Evolutionary conservation across 2,329 filamentous ascomycete genomes (phyloP).

Genomic region (Dactylellina leptospora): DNA sequence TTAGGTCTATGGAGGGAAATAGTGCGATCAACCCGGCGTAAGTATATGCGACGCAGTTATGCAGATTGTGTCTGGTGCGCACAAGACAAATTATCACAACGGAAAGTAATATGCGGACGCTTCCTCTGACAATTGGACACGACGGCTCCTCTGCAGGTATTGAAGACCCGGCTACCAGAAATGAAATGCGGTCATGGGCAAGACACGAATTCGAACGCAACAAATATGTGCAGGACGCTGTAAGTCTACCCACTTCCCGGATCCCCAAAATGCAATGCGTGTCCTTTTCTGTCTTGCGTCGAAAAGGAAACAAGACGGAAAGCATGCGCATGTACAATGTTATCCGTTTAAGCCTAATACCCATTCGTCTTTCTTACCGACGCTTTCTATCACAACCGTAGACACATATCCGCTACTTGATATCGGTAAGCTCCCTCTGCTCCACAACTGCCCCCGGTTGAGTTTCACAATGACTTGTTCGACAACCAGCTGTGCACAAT

Average conservation of each 20-base stretch:
- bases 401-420: slow-evolving; percentile 53
- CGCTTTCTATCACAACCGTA: slow-evolving; percentile 7
- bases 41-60: slow-evolving; percentile 10
- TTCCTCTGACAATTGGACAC: slow-evolving; percentile 7
- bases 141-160: slow-evolving; percentile 17
- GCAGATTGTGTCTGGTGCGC: no score
- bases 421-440: slow-evolving; percentile 38
- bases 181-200: slow-evolving; percentile 50
- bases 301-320: no score
- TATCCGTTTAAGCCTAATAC: slow-evolving; percentile 41
- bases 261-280: not conserved
- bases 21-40: slow-evolving; percentile 29
- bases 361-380: not conserved
- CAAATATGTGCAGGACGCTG: slow-evolving; percentile 38
- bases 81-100: not conserved
- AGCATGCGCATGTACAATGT: not conserved
- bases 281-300: not conserved
- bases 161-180: slow-evolving; percentile 29
- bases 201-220: slow-evolving; percentile 51
- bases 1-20: slow-evolving; percentile 48
- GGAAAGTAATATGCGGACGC: not conserved
- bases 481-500: slow-evolving; percentile 45
- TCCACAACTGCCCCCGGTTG: not conserved
- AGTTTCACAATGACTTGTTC: no score
- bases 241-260: slow-evolving; percentile 12